phyloP scores from a whole-genome alignment of 768 basidiomycete genomes.

The Mycena haematopus region DNA sequence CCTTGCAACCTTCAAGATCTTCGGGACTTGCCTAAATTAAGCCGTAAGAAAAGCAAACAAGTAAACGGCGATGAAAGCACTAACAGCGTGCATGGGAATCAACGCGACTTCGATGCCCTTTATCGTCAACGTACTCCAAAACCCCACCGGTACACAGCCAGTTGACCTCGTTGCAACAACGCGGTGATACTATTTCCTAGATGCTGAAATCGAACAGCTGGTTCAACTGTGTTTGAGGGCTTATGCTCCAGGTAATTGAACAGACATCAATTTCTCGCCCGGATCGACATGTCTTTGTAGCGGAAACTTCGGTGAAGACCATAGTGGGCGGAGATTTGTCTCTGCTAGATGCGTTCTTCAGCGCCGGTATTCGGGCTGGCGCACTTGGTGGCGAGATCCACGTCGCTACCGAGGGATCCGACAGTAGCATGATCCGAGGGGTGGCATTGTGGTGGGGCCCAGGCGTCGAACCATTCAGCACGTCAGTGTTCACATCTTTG shows the following conservation, averaged over 20 bases:
- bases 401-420: slow-evolving; percentile 26
- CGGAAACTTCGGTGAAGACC: slow-evolving; percentile 18
- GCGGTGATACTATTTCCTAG: slow-evolving; percentile 3
- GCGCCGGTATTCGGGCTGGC: slow-evolving; percentile 25
- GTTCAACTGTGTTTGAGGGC: slow-evolving; percentile 23
- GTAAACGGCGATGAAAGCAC: no score
- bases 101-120: slow-evolving; percentile 16
- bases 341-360: slow-evolving; percentile 19
- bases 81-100: background rate
- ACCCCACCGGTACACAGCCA: slow-evolving; percentile 18
- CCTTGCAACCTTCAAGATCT: background rate
- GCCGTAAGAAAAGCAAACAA: background rate
- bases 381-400: slow-evolving; percentile 18
- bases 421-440: slow-evolving; percentile 23
- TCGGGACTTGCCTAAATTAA: background rate
- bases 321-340: slow-evolving; percentile 22
- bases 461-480: slow-evolving; percentile 29
- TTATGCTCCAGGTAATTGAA: slow-evolving; percentile 13
- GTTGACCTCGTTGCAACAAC: background rate
- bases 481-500: slow-evolving; percentile 16
- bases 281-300: slow-evolving; percentile 2
- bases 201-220: slow-evolving; percentile 22
- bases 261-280: background rate
- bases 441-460: slow-evolving; percentile 30
- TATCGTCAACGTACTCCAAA: slow-evolving; percentile 5